Conservation (phyloP, 148 eudicot genomes). For the Spergularia bocconei region DNA sequence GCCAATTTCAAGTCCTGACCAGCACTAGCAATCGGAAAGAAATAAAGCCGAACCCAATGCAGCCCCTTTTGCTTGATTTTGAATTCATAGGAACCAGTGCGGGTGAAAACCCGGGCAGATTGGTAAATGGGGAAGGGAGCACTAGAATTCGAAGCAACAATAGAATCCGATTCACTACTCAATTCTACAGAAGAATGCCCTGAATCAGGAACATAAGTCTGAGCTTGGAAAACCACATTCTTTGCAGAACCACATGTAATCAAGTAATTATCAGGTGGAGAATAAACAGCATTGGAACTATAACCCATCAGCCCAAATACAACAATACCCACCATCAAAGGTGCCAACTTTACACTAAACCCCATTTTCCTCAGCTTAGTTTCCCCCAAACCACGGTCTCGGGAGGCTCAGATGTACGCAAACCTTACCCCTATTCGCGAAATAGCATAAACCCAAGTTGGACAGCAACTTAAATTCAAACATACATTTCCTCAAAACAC, state of each 20-base stretch:
- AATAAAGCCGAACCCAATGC: constrained; percentile 93
- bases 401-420: constrained; percentile 18
- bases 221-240: constrained; percentile 72
- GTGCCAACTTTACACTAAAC: constrained; percentile 30
- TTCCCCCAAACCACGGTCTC: neutral
- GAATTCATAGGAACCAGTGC: constrained; percentile 54
- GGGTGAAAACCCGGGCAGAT: constrained; percentile 62
- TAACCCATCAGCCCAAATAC: constrained; percentile 35
- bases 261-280: constrained; percentile 70
- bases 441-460: no score
- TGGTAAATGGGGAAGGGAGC: constrained; percentile 62
- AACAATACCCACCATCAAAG: constrained; percentile 35
- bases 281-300: constrained; percentile 45
- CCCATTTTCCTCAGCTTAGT: constrained; percentile 30
- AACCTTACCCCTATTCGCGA: constrained; percentile 3
- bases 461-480: constrained; percentile 16
- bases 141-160: constrained; percentile 54
- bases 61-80: constrained; percentile 63
- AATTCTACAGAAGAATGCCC: constrained; percentile 54
- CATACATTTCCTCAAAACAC: constrained; percentile 32
- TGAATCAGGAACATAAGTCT: constrained; percentile 70
- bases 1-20: constrained; percentile 56
- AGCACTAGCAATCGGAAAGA: constrained; percentile 56
- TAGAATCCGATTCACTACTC: constrained; percentile 39
- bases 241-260: constrained; percentile 83